Conservation (phyloP, 306 rosid species). For the Citrullus mucosospermus region DNA sequence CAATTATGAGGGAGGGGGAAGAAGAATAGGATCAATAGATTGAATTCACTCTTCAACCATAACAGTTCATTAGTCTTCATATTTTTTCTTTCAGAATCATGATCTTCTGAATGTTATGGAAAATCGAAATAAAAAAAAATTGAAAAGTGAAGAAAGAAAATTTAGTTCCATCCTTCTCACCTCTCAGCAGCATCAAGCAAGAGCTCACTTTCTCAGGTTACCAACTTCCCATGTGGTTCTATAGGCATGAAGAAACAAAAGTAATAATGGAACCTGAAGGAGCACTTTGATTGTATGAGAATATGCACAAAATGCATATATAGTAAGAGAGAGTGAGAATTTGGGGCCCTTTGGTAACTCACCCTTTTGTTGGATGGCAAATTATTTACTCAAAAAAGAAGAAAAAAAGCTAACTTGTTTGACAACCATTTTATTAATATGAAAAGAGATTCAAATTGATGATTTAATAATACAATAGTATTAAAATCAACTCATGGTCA, state of each 20-base stretch:
- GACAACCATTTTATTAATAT: neutral
- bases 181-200: slow-evolving; percentile 1
- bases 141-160: neutral
- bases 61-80: neutral
- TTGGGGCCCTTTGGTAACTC: neutral
- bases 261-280: neutral
- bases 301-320: neutral
- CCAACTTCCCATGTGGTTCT: neutral
- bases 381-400: neutral
- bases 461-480: neutral
- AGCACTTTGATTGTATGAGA: neutral
- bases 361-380: neutral
- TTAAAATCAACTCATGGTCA: neutral
- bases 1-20: neutral
- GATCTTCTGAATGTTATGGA: neutral
- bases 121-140: neutral
- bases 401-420: neutral
- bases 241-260: neutral
- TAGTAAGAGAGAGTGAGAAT: neutral
- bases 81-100: neutral
- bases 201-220: neutral
- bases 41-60: neutral
- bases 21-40: neutral
- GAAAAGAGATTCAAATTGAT: neutral
- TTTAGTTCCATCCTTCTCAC: neutral